Percentiles rank a stretch among this genome's conserved stretches.
Conservation (phyloP, 169 alveolate genomes). For the Plasmodium knowlesi region DNA sequence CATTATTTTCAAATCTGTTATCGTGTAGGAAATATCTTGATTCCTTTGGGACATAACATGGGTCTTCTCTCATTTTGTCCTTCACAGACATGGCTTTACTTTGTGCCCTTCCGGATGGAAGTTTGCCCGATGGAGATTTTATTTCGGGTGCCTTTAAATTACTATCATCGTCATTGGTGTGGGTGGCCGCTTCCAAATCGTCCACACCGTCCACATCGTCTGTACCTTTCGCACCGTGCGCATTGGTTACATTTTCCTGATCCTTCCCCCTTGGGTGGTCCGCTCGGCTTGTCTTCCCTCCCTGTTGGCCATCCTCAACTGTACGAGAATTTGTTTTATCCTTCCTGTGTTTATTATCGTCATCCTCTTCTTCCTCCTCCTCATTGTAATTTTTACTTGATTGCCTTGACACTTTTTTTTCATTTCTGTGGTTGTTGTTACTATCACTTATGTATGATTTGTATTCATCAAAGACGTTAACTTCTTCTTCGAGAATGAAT, state of each 20-base stretch:
- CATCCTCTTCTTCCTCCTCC: conserved; percentile 37
- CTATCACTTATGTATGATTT: conserved; percentile 62
- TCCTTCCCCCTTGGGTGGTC: not conserved
- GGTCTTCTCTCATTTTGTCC: conserved; percentile 74
- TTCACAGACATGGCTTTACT: conserved; percentile 20
- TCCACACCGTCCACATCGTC: not conserved
- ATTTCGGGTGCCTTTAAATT: not conserved
- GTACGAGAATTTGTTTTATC: not conserved
- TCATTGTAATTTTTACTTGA: conserved; percentile 27
- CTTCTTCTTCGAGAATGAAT: conserved; percentile 58
- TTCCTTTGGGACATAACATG: conserved; percentile 74
- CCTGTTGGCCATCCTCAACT: not conserved
- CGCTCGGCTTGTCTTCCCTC: not conserved
- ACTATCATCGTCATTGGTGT: not conserved
- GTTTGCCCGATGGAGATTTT: not conserved
- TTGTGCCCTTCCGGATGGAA: not conserved
- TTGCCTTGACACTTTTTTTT: not conserved
- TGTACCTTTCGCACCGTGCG: not conserved
- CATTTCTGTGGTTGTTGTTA: not conserved
- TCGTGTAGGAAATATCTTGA: conserved; percentile 60
- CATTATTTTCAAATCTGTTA: conserved; percentile 64
- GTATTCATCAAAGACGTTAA: conserved; percentile 67
- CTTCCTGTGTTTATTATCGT: not conserved
- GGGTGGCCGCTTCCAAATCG: not conserved
- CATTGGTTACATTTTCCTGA: not conserved